Percentiles rank a stretch among this genome's conserved stretches.
Evolutionary conservation across 192 early-diverging fungal species (phyloP).

Genomic region (Borealophlyctis nickersoniae): DNA sequence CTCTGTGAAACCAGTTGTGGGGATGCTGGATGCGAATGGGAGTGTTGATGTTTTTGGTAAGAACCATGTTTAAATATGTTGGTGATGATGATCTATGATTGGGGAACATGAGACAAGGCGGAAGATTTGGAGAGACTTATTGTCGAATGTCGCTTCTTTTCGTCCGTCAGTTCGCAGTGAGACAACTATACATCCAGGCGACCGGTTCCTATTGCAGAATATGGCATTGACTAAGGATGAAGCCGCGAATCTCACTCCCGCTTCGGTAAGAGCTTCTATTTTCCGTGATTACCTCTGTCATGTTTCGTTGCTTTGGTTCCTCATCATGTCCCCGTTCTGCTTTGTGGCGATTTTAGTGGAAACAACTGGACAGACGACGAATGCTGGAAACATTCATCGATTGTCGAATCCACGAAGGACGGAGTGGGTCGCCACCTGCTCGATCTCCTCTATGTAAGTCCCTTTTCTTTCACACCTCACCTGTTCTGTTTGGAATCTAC

Average conservation of each 20-base stretch:
- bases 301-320: constrained; percentile 1
- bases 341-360: constrained; percentile 11
- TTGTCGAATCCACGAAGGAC: constrained; percentile 6
- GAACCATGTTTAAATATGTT: constrained; percentile 1
- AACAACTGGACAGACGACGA: constrained; percentile 9
- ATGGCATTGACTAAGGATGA: constrained; percentile 45
- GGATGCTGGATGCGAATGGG: constrained; percentile 39
- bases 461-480: too few species aligned
- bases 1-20: constrained; percentile 53
- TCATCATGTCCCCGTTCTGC: neutral
- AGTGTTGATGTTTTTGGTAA: constrained; percentile 49
- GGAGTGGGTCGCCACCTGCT: neutral
- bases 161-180: constrained; percentile 31
- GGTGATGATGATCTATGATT: neutral
- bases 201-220: constrained; percentile 58
- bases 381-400: constrained; percentile 23
- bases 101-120: neutral
- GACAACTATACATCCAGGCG: constrained; percentile 38
- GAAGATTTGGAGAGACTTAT: neutral
- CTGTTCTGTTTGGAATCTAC: too few species aligned
- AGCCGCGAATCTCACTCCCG: constrained; percentile 38
- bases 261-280: constrained; percentile 45
- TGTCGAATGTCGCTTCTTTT: neutral
- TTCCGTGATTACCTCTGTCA: neutral
- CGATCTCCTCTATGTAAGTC: too few species aligned